phyloP scores from a whole-genome alignment of 2,329 filamentous ascomycete species.

The Coccinonectria pachysandricola region DNA sequence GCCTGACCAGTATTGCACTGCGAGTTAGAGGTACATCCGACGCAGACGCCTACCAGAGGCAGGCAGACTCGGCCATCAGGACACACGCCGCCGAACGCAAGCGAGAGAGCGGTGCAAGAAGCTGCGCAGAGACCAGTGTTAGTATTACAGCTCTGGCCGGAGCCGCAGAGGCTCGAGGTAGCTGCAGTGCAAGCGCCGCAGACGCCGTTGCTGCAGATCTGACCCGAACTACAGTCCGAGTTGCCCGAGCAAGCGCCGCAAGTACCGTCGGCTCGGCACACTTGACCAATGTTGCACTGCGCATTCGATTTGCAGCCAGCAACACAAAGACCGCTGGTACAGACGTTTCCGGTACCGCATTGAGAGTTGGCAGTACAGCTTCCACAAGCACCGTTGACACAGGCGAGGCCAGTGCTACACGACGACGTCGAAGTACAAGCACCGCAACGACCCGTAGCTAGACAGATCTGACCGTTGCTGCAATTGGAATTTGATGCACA shows the following conservation, averaged over 20 bases:
- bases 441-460: not conserved
- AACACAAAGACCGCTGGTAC: constrained; percentile 4
- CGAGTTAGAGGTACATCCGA: not conserved
- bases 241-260: constrained; percentile 3
- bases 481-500: not conserved
- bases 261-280: constrained; percentile 1
- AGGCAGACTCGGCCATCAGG: constrained; percentile 3
- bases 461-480: not conserved
- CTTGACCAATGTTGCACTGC: constrained; percentile 1
- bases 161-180: constrained; percentile 3
- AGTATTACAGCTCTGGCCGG: constrained; percentile 1
- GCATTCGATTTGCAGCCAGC: constrained; percentile 1
- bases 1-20: constrained; percentile 1
- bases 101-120: too few relatives aligned
- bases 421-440: not conserved
- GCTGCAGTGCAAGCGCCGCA: constrained; percentile 3
- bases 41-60: not conserved
- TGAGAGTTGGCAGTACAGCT: constrained; percentile 1
- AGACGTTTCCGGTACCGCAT: constrained; percentile 2
- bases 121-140: constrained; percentile 1
- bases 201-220: constrained; percentile 2
- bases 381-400: constrained; percentile 1
- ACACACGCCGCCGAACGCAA: too few relatives aligned
- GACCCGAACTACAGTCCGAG: not conserved
- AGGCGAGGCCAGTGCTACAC: constrained; percentile 1